Percentiles rank a stretch among this genome's conserved stretches.
These are phyloP conservation scores for Fusarium concolor DNA, from an alignment of 2,329 filamentous ascomycete genomes.

Conservation along the genomic window DNA sequence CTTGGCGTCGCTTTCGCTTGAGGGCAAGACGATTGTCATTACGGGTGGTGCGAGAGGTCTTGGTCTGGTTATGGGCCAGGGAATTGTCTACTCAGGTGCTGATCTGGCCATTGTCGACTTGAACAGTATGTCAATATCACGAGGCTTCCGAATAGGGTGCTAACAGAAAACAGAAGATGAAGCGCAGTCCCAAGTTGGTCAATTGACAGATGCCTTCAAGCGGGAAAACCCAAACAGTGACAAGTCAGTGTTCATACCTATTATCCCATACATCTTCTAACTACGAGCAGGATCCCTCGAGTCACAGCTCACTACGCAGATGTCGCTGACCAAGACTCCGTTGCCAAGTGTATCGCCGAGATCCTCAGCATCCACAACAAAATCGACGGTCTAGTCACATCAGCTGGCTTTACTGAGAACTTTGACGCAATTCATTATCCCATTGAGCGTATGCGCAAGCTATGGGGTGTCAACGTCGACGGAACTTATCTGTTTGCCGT, in stretches of 20 bases:
- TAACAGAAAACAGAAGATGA: conserved; percentile 73
- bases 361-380: conserved; percentile 70
- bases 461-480: conserved; percentile 92
- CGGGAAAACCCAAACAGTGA: conserved; percentile 80
- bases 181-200: conserved; percentile 78
- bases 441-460: conserved; percentile 88
- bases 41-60: conserved; percentile 91
- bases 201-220: conserved; percentile 79
- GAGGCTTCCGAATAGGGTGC: background rate
- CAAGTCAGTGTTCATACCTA: conserved; percentile 57
- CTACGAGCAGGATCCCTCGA: conserved; percentile 70
- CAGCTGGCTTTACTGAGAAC: conserved; percentile 95
- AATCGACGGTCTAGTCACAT: conserved; percentile 94
- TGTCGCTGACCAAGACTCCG: conserved; percentile 83
- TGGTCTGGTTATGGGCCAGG: conserved; percentile 92
- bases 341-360: conserved; percentile 76
- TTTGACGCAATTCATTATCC: conserved; percentile 91
- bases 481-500: conserved; percentile 91
- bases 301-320: conserved; percentile 92
- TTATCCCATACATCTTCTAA: background rate
- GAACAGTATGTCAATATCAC: conserved; percentile 74
- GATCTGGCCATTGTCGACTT: conserved; percentile 92
- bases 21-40: conserved; percentile 83
- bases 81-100: conserved; percentile 86
- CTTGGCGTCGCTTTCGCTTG: conserved; percentile 84